These are phyloP conservation scores for Cladosporium sp. DNA, from an alignment of 2,329 filamentous ascomycete species.

Conservation along the genomic window DNA sequence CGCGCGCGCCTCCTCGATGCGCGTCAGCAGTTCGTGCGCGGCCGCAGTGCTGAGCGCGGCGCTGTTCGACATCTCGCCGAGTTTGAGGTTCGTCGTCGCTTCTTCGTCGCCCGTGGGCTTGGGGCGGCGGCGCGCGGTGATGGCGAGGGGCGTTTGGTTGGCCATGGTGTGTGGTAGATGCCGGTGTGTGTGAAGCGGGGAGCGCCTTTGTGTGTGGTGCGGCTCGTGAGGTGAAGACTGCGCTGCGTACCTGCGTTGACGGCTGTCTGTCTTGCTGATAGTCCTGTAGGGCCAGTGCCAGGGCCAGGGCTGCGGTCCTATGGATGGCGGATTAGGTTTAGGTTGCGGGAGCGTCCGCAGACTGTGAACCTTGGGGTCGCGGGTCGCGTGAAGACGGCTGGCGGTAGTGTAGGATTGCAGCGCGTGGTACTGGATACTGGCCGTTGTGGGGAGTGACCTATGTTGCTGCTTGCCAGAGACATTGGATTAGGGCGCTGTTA, in stretches of 20 bases:
- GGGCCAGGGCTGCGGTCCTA: too few relatives aligned
- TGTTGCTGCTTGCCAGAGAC: too few relatives aligned
- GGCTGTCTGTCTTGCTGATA: neutral
- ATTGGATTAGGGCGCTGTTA: too few relatives aligned
- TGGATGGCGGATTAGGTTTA: neutral
- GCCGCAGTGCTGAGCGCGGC: conserved; percentile 90
- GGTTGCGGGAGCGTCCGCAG: too few relatives aligned
- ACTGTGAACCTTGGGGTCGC: too few relatives aligned
- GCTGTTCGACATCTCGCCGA: conserved; percentile 90
- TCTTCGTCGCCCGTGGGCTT: conserved; percentile 75
- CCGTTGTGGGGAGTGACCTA: too few relatives aligned
- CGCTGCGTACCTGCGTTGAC: neutral
- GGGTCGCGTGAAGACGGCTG: too few relatives aligned
- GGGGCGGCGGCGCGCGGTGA: conserved; percentile 55
- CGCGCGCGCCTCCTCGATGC: conserved; percentile 52
- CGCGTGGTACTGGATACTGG: too few relatives aligned
- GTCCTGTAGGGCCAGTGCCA: too few relatives aligned
- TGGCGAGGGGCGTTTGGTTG: conserved; percentile 20
- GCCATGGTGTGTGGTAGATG: conserved; percentile 22
- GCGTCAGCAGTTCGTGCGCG: conserved; percentile 84
- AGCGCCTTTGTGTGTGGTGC: neutral
- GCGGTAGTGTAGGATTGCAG: too few relatives aligned
- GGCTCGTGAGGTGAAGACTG: neutral
- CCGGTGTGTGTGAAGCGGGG: neutral
- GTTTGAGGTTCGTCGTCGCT: conserved; percentile 70